A percentile compares a stretch with the other conserved stretches of the same genome.
Conservation (phyloP, 805 yeast species). For the Limtongia smithiae region DNA sequence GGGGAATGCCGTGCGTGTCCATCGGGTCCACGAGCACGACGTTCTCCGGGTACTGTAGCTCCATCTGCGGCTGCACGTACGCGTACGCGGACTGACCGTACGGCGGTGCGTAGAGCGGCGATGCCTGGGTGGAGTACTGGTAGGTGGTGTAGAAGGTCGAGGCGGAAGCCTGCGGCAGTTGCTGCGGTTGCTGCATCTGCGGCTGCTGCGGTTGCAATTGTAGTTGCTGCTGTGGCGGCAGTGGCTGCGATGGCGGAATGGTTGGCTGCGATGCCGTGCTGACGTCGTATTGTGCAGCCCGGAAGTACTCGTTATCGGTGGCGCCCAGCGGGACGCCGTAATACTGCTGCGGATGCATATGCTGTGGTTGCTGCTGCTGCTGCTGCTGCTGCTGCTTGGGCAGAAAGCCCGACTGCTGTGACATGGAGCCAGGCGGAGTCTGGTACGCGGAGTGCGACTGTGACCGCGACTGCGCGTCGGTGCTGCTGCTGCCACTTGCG, state of each 20-base stretch:
- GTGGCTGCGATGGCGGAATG: neutral
- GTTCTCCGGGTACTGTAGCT: slow-evolving; percentile 12
- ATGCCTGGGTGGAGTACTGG: neutral
- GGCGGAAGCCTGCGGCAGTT: neutral
- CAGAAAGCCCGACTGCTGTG: neutral
- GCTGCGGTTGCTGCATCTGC: neutral
- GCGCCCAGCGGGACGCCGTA: neutral
- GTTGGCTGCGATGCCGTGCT: neutral
- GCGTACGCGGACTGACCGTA: slow-evolving; percentile 1
- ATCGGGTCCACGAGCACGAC: slow-evolving; percentile 10
- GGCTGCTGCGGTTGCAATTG: too few relatives aligned
- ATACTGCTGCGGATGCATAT: neutral
- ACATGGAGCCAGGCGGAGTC: neutral
- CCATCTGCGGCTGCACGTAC: slow-evolving; percentile 1
- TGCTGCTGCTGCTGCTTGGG: neutral
- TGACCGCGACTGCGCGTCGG: neutral
- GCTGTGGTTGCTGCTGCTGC: slow-evolving; percentile 2
- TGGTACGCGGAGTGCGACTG: neutral
- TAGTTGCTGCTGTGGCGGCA: too few relatives aligned
- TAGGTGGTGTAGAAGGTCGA: neutral
- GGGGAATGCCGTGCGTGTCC: slow-evolving; percentile 3
- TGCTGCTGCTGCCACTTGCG: neutral
- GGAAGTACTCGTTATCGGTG: neutral
- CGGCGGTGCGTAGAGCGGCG: neutral
- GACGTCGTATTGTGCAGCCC: too few relatives aligned